A percentile compares a stretch with the other conserved stretches of the same genome.
Conservation (phyloP, 176 grass and related monocot genomes). For the Sorghum bicolor region DNA sequence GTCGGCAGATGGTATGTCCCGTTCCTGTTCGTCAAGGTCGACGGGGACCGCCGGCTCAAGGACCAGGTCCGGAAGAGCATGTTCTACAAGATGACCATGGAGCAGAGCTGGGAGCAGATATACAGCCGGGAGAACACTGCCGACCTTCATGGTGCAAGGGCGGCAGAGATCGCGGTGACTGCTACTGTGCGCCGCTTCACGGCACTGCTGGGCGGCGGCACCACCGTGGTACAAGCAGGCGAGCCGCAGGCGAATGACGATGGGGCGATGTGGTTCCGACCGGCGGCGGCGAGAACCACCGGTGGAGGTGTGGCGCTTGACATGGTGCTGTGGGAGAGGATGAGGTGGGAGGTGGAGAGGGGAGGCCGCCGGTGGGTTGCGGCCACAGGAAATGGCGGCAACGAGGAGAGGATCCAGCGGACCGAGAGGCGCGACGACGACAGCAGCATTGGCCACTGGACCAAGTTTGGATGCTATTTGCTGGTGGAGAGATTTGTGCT, state of each 20-base stretch:
- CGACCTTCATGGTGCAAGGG: too few species aligned
- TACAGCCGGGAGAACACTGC: not conserved
- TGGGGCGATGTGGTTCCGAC: not conserved
- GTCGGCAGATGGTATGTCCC: conserved; percentile 49
- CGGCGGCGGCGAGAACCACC: not conserved
- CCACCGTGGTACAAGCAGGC: not conserved
- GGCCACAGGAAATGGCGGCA: not conserved
- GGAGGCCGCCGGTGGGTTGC: conserved; percentile 24
- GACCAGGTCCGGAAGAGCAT: conserved; percentile 10
- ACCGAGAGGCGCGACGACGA: not conserved
- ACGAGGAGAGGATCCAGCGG: not conserved
- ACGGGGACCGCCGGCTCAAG: not conserved
- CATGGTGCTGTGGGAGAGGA: conserved; percentile 43
- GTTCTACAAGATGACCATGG: conserved; percentile 42
- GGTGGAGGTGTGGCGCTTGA: not conserved
- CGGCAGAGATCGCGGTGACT: not conserved
- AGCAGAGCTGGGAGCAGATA: conserved; percentile 38
- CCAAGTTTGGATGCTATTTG: conserved; percentile 16
- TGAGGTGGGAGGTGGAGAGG: conserved; percentile 34
- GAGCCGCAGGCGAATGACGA: not conserved
- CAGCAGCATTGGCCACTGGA: not conserved
- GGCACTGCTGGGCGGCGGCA: conserved; percentile 18
- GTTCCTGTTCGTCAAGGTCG: conserved; percentile 36
- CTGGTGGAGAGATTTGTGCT: conserved; percentile 46
- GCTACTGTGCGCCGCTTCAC: not conserved